Evolutionary conservation across 225 moss, liverwort and hornwort species (phyloP).

Genomic region (Polytrichum commune): DNA sequence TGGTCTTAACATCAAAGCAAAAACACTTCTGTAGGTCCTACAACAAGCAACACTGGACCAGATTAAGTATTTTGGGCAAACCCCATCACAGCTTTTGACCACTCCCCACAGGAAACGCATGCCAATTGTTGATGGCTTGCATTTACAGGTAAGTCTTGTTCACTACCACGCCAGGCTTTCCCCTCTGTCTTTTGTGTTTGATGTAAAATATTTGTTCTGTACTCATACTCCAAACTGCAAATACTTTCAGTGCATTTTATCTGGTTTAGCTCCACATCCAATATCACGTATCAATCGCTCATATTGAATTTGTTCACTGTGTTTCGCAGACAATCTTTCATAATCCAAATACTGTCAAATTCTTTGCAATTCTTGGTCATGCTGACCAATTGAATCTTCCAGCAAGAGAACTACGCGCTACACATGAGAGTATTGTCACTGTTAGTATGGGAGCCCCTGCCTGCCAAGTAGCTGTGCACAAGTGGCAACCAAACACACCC

Average conservation of each 20-base stretch:
- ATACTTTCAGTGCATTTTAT: too few relatives aligned
- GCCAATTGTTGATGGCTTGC: conserved; percentile 63
- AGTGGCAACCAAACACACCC: conserved; percentile 88
- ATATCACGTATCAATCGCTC: too few relatives aligned
- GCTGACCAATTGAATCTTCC: conserved; percentile 80
- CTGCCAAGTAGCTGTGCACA: conserved; percentile 76
- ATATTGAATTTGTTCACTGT: too few relatives aligned
- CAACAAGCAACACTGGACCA: conserved; percentile 92
- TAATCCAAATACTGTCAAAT: conserved; percentile 73
- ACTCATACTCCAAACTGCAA: too few relatives aligned
- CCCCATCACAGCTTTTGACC: conserved; percentile 85
- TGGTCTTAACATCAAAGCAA: too few relatives aligned
- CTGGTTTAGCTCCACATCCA: too few relatives aligned
- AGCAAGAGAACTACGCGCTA: conserved; percentile 61
- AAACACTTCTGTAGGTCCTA: conserved; percentile 36
- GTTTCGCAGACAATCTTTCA: conserved; percentile 77
- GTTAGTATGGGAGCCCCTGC: conserved; percentile 82
- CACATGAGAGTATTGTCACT: conserved; percentile 66
- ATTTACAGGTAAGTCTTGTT: conserved; percentile 59
- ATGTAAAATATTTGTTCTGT: too few relatives aligned
- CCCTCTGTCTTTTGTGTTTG: too few relatives aligned
- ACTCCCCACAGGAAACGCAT: conserved; percentile 67
- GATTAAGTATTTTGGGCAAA: conserved; percentile 93
- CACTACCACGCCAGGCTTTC: too few relatives aligned
- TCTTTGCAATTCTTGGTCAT: conserved; percentile 63